Conservation (phyloP, 257 asterid genomes). For the Nicotiana sylvestris region DNA sequence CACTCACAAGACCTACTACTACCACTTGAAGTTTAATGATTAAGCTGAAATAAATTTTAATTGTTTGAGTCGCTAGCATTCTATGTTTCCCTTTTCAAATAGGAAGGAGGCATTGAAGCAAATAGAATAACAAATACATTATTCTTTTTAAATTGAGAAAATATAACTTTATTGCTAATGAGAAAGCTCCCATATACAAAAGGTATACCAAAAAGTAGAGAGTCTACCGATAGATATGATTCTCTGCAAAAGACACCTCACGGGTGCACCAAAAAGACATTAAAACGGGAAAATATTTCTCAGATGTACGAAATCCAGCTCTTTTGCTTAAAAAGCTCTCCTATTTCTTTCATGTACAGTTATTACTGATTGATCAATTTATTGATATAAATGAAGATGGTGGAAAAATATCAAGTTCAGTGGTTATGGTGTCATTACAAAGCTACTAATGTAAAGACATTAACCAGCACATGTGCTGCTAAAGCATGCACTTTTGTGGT, state of each 20-base stretch:
- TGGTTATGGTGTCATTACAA: not conserved
- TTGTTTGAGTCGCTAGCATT: not conserved
- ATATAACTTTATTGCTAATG: not conserved
- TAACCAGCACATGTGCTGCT: not conserved
- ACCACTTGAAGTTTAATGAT: not conserved
- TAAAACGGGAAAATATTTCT: not conserved
- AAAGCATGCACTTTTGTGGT: not conserved
- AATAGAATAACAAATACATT: not conserved
- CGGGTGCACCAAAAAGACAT: not conserved
- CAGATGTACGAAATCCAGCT: not conserved
- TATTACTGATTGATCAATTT: not conserved
- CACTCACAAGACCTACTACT: not conserved
- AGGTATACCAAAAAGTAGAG: not conserved
- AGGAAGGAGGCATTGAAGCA: not conserved
- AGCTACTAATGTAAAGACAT: not conserved
- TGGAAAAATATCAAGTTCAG: not conserved
- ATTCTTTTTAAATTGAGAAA: not conserved
- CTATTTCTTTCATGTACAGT: not conserved
- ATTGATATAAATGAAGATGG: not conserved
- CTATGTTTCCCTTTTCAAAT: not conserved
- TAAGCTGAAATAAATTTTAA: not conserved
- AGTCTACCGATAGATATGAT: not conserved
- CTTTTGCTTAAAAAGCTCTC: not conserved
- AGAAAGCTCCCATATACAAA: not conserved
- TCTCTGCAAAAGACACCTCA: not conserved